Evolutionary conservation across 345 rosid species (phyloP), one percentile per base, ranked within the genome.

Genomic region (Populus pruinosa): DNA sequence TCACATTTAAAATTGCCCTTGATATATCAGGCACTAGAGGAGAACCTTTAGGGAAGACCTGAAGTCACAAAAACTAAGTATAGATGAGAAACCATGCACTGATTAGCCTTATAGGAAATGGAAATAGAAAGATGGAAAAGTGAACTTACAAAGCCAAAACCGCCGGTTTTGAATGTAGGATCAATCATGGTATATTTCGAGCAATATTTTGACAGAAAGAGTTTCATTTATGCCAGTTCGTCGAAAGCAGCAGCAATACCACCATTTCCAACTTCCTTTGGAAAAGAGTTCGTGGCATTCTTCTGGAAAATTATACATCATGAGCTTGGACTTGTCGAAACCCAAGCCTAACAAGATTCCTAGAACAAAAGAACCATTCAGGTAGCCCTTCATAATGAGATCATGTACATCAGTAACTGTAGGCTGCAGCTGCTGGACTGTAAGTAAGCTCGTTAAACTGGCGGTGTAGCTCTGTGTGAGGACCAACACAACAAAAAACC

Each of bases 401-500:
- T 80, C 81, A 0, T 73, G 35, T 29, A 89, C 81, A 47, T 86
- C 87, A 0, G 85, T 86, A 16, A 80, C 79, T 2, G 88, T 80
- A 1, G 98, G 98, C 47, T 82, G 9, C 1, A 91, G 80, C 33
- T 86, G 83, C 4, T 91, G 87, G 3, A 91, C 86, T 0, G 94
- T 90, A 4, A 92, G 72, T 14, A 87, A 83, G 2, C 97, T 88
- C 0, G 94, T 80, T 17, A 92, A 87, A 71, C 87, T 91, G 12
- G 97, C 98, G 0, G 98, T 87, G 81, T 92, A 94, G 25, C 94
- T 90, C 64, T 91, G 93, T 1, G 87, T 89, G 18, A 94, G 78
- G 39, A 92, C 85, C 2, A 92, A 87, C 3, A 94, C 94, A 9
- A 89, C 82, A 23, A 92, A 91, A n/a, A 82, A 91, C 92, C 96